Evolutionary conservation across 257 asterid species (phyloP).

Genomic region (Rauvolfia tetraphylla): DNA sequence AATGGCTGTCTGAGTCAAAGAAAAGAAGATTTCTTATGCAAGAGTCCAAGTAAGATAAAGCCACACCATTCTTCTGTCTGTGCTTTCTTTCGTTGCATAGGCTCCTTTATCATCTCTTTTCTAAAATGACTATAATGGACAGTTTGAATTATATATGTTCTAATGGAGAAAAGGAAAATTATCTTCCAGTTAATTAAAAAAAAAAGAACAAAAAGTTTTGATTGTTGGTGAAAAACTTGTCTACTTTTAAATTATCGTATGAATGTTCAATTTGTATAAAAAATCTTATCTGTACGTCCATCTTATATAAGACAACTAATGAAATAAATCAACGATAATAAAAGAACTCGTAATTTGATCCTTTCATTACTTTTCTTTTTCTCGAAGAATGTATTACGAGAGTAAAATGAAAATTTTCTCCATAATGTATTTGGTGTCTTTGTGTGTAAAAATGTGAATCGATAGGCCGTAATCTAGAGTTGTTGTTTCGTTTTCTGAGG

Average conservation of each 20-base stretch:
- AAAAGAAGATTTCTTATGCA: constrained; percentile 23
- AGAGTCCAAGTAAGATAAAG: constrained; percentile 32
- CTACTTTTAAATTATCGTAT: background rate
- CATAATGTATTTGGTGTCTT: no score
- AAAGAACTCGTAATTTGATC: no score
- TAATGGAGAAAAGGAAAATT: background rate
- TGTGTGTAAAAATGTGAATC: constrained; percentile 5
- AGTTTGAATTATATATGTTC: background rate
- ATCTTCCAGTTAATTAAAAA: background rate
- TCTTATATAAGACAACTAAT: no score
- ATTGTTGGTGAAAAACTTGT: background rate
- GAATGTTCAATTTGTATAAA: no score
- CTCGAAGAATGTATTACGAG: background rate
- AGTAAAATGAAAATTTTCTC: no score
- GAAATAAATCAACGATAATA: no score
- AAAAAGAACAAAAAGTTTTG: background rate
- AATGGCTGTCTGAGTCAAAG: constrained; percentile 22
- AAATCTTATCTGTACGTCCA: no score
- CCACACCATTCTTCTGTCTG: constrained; percentile 18
- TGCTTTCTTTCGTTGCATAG: constrained; percentile 13
- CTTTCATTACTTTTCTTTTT: no score
- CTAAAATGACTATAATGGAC: constrained; percentile 13
- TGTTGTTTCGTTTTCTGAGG: constrained; percentile 11
- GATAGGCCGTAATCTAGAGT: background rate
- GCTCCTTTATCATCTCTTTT: constrained; percentile 12